phyloP scores from a whole-genome alignment of 495 filamentous ascomycete genomes.

The Hyphodiscus hymeniophilus region DNA sequence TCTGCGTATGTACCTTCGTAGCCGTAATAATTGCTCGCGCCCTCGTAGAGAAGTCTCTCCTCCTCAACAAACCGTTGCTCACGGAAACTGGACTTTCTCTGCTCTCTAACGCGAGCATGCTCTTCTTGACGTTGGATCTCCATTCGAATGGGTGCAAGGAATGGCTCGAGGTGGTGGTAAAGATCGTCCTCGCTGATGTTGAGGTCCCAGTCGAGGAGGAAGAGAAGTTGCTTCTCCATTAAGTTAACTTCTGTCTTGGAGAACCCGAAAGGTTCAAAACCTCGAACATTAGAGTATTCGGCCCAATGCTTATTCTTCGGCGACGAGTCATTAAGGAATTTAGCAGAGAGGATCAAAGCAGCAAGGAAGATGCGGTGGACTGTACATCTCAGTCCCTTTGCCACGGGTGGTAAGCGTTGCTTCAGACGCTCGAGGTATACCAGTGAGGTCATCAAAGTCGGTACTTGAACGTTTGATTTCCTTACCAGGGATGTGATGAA shows the following conservation, averaged over 20 bases:
- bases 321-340: slow-evolving; percentile 95
- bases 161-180: slow-evolving; percentile 77
- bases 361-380: slow-evolving; percentile 97
- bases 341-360: slow-evolving; percentile 85
- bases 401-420: slow-evolving; percentile 78
- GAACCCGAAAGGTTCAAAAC: slow-evolving; percentile 80
- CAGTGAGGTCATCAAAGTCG: slow-evolving; percentile 91
- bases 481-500: slow-evolving; percentile 90
- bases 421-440: slow-evolving; percentile 86
- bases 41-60: slow-evolving; percentile 8
- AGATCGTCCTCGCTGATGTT: slow-evolving; percentile 78
- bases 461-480: slow-evolving; percentile 92
- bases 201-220: slow-evolving; percentile 88
- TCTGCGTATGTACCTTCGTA: slow-evolving; percentile 7
- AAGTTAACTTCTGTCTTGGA: slow-evolving; percentile 91
- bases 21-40: slow-evolving; percentile 5
- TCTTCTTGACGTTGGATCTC: slow-evolving; percentile 17
- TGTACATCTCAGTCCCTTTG: slow-evolving; percentile 95
- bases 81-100: slow-evolving; percentile 2
- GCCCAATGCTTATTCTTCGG: slow-evolving; percentile 99
- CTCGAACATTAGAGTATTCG: slow-evolving; percentile 70
- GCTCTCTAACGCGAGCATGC: slow-evolving; percentile 5
- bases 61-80: slow-evolving; percentile 5
- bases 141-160: slow-evolving; percentile 72
- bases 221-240: slow-evolving; percentile 96